Evolutionary conservation across 2,329 filamentous ascomycete species (phyloP), one percentile per base, ranked within the genome.

Genomic region (Fusarium sp.): DNA sequence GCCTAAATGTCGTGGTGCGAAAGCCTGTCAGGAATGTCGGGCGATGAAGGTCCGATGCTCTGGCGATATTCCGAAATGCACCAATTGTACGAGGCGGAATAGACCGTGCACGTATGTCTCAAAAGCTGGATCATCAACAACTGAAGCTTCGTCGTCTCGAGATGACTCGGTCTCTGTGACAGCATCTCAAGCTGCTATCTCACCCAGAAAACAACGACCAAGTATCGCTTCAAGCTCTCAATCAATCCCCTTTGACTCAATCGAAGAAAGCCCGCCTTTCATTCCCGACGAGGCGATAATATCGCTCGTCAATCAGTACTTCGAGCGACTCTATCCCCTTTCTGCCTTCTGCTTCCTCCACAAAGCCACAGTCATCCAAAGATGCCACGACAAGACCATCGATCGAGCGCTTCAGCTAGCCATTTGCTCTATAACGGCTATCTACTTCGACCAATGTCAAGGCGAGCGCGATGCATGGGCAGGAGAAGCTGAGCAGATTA

Each of bases 1-100:
- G 37, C 77, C 76, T 9, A 78, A 78, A 59, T 78, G 76, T 35
- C 75, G 77, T 16, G 77, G 76, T 1, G 71, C 77, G 18, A 78
- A 73, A 50, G 77, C 77, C 19, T 78, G 77, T 7, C 58, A 73
- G 7, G 77, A 78, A 67, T 78, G 77, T 11, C 65, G 77, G 13
- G 61, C 70, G 33, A 78, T 78, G 75, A 78, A 78, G 64, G 75
- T 78, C n/a, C 67, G 77, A 28, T 78, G 77, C 32, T 78, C 76
- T 30, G 77, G 76, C 25, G 76, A 78, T 54, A 66, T 62, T 25
- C 77, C 77, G 18, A 69, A 60, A 35, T 78, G 77, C 19, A 63
- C 76, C 23, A 78, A 78, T 37, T 78, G 77, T 25, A 73, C 71
- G 9, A 62, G 77, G 13, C 65, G 75, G n/a, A 78, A 78, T 9